Evolutionary conservation across 352 stramenopile species (phyloP).

Genomic region (Thraustotheca clavata): DNA sequence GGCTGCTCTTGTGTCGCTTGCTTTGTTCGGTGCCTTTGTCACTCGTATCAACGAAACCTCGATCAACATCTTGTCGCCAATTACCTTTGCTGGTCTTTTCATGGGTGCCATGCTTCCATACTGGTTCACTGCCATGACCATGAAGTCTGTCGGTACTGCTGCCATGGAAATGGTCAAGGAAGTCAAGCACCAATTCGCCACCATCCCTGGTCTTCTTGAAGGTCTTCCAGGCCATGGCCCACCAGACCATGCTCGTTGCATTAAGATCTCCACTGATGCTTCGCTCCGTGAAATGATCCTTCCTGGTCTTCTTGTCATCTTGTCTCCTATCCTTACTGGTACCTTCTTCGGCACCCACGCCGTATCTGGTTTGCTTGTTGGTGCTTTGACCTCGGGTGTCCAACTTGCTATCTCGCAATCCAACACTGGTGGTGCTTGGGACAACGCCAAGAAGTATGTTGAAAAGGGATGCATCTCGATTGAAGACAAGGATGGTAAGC

Average conservation of each 20-base stretch:
- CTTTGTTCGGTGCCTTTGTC: conserved; percentile 98
- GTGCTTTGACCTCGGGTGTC: conserved; percentile 92
- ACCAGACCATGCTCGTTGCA: conserved; percentile 88
- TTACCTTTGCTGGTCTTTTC: conserved; percentile 98
- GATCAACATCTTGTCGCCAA: conserved; percentile 97
- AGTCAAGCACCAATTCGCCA: conserved; percentile 98
- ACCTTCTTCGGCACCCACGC: conserved; percentile 98
- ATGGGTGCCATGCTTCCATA: conserved; percentile 99
- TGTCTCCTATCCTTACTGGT: conserved; percentile 96
- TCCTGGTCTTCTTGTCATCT: conserved; percentile 96
- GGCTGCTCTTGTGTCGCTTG: conserved; percentile 96
- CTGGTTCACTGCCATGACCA: conserved; percentile 99
- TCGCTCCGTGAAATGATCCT: conserved; percentile 99
- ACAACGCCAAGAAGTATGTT: conserved; percentile 99
- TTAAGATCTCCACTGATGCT: conserved; percentile 98
- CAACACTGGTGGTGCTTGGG: conserved; percentile 99
- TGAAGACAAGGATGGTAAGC: conserved; percentile 87
- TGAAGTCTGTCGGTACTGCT: conserved; percentile 98
- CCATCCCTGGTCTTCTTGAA: conserved; percentile 97
- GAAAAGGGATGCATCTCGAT: conserved; percentile 92
- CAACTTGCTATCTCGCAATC: conserved; percentile 99
- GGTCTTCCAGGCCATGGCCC: conserved; percentile 81
- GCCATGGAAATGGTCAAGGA: conserved; percentile 99
- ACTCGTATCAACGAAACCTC: conserved; percentile 91
- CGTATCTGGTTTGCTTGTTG: conserved; percentile 96